Percentiles rank a stretch among this genome's conserved stretches.
Conservation (phyloP, 176 grass and related monocot genomes). For the Urochloa ruziziensis region DNA sequence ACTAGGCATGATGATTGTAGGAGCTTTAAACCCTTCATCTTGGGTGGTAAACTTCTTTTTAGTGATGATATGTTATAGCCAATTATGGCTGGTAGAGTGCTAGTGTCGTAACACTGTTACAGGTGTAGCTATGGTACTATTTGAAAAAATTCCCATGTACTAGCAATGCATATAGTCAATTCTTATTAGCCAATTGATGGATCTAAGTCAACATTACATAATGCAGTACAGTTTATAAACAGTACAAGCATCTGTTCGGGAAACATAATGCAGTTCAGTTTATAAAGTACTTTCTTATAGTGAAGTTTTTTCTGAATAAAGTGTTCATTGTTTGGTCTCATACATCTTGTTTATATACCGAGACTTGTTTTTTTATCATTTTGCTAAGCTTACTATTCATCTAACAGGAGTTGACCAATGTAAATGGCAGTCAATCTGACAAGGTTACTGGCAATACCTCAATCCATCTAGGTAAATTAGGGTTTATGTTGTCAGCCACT, state of each 20-base stretch:
- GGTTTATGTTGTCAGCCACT: background rate
- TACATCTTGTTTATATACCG: background rate
- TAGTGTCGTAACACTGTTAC: background rate
- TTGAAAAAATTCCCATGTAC: background rate
- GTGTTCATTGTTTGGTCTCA: background rate
- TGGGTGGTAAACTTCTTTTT: background rate
- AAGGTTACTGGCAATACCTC: constrained; percentile 1
- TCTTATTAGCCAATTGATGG: too few relatives aligned
- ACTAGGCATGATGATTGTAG: background rate
- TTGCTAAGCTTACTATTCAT: constrained; percentile 9
- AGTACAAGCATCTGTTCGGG: too few relatives aligned
- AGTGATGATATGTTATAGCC: background rate
- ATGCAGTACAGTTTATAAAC: too few relatives aligned
- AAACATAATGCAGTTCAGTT: background rate
- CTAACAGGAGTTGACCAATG: background rate
- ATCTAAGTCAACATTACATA: too few relatives aligned
- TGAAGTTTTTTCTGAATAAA: background rate
- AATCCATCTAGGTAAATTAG: constrained; percentile 4
- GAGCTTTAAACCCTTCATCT: background rate
- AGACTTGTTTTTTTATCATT: background rate
- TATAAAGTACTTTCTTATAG: background rate
- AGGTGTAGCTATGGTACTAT: background rate
- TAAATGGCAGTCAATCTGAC: background rate
- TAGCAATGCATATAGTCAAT: background rate
- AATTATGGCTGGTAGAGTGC: background rate